Evolutionary conservation across 805 yeast genomes (phyloP), one percentile per base, ranked within the genome.

Genomic region (Yarrowia divulgata): DNA sequence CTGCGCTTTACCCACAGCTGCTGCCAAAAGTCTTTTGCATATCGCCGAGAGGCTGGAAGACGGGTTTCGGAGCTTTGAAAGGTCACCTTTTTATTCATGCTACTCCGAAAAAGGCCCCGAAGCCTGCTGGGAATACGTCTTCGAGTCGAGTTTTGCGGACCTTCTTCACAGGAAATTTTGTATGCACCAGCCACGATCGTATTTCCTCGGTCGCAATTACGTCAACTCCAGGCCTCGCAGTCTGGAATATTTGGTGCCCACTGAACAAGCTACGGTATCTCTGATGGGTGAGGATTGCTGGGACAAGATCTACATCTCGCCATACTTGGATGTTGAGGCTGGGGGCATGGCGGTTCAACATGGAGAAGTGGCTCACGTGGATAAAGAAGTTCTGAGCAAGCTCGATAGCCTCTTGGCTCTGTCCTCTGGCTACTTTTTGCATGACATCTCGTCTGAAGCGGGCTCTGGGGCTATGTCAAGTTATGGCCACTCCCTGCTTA

Each of bases 301-400:
- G 60, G 45, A 10, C 16, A 12, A 45, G 14, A 12, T 54, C 6
- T 14, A 39, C 19, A 45, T 54, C 18, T 14, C 45, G 1, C 45
- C 60, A 13, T 19, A 34, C 19, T 54, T 54, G 60, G 60, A 54
- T 39, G 8, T 5, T 8, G 60, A 54, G 14, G 19, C 34, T 14
- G 35, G 42, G 7, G 32, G n/a, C 9, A 19, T 35, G 43, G 9
- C 14, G 8, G 19, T 52, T 35, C 23, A 23, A 9, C 18, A 19
- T 54, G 9, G 14, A 13, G 14, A 3, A 3, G 16, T 39, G 16
- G 13, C 29, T 23, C 29, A 23, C 29, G 4, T 23, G 29, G 29
- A 23, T 23, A 23, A 23, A 23, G 29, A 23, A 23, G 29, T 23
- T 23, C 29, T 23, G 29, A 23, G 29, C 29, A 4, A 23, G 18